phyloP scores from a whole-genome alignment of 805 yeast genomes.

The Kodamaea neixiangensis region DNA sequence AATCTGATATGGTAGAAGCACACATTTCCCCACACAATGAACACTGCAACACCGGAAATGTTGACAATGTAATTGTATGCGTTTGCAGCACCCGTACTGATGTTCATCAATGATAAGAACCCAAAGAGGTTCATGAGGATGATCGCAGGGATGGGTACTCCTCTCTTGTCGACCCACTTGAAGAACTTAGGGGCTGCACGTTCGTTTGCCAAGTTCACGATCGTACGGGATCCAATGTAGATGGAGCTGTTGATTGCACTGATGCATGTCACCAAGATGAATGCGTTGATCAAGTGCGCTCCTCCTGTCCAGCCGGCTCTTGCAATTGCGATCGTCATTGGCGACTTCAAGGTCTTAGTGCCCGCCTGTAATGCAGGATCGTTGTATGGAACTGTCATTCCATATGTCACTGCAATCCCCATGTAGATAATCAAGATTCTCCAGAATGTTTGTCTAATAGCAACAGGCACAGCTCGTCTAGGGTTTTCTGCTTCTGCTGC shows the following conservation, averaged over 20 bases:
- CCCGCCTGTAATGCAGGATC: slow-evolving; percentile 45
- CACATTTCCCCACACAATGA: slow-evolving; percentile 66
- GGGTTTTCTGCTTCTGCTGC: slow-evolving; percentile 68
- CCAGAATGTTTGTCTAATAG: slow-evolving; percentile 56
- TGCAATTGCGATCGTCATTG: slow-evolving; percentile 40
- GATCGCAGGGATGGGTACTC: slow-evolving; percentile 66
- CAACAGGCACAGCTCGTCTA: slow-evolving; percentile 55
- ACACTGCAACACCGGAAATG: slow-evolving; percentile 66
- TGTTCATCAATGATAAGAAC: slow-evolving; percentile 55
- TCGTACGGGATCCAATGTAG: slow-evolving; percentile 67
- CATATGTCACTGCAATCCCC: slow-evolving; percentile 56
- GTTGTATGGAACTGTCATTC: slow-evolving; percentile 59
- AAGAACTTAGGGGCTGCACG: slow-evolving; percentile 61
- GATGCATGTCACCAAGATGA: slow-evolving; percentile 62
- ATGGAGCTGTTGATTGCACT: slow-evolving; percentile 72
- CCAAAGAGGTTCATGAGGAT: slow-evolving; percentile 56
- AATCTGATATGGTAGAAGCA: slow-evolving; percentile 58
- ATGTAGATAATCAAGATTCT: slow-evolving; percentile 55
- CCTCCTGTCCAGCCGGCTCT: slow-evolving; percentile 46
- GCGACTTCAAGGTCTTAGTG: slow-evolving; percentile 44
- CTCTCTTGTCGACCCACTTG: slow-evolving; percentile 51
- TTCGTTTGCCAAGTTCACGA: slow-evolving; percentile 62
- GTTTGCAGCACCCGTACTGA: slow-evolving; percentile 57
- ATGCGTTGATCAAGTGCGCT: slow-evolving; percentile 59
- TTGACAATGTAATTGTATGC: slow-evolving; percentile 64